phyloP scores from a whole-genome alignment of 2,329 filamentous ascomycete species.

The Talaromyces sp. region DNA sequence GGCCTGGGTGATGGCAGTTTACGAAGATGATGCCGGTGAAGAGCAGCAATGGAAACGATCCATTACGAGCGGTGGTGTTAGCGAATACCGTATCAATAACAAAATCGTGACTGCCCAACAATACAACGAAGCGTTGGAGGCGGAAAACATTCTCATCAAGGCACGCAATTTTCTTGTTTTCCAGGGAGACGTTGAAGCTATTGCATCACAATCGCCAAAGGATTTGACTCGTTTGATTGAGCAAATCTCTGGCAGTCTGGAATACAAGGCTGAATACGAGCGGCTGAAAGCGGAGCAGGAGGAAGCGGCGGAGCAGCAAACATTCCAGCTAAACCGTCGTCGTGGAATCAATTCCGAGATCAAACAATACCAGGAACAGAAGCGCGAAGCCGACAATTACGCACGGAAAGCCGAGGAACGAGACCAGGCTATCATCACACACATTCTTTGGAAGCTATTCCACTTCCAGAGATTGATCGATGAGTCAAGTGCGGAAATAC shows the following conservation, averaged over 20 bases:
- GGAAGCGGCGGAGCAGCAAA: slow-evolving; percentile 80
- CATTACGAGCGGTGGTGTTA: slow-evolving; percentile 81
- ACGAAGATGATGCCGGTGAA: slow-evolving; percentile 92
- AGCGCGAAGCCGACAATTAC: slow-evolving; percentile 89
- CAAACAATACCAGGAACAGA: slow-evolving; percentile 95
- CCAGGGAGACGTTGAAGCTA: slow-evolving; percentile 95
- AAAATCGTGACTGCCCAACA: slow-evolving; percentile 79
- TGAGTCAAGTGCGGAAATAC: slow-evolving; percentile 81
- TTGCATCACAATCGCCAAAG: slow-evolving; percentile 89
- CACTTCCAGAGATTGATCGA: slow-evolving; percentile 93
- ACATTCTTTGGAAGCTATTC: slow-evolving; percentile 94
- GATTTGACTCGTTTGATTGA: slow-evolving; percentile 92
- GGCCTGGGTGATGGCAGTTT: slow-evolving; percentile 99
- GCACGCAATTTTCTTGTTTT: slow-evolving; percentile 97
- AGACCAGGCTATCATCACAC: slow-evolving; percentile 84
- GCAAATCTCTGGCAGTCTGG: slow-evolving; percentile 93
- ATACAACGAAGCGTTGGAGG: slow-evolving; percentile 88
- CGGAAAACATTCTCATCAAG: slow-evolving; percentile 96
- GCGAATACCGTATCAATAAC: slow-evolving; percentile 97
- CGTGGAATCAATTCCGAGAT: slow-evolving; percentile 96
- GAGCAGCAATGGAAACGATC: slow-evolving; percentile 94
- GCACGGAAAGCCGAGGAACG: slow-evolving; percentile 85
- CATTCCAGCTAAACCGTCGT: slow-evolving; percentile 79
- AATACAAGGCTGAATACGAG: slow-evolving; percentile 93
- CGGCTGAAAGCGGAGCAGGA: slow-evolving; percentile 79